Percentiles rank a stretch among this genome's conserved stretches.
These are phyloP conservation scores for Angomonas ambiguus DNA, from an alignment of 208 protist species.

Conservation along the genomic window DNA sequence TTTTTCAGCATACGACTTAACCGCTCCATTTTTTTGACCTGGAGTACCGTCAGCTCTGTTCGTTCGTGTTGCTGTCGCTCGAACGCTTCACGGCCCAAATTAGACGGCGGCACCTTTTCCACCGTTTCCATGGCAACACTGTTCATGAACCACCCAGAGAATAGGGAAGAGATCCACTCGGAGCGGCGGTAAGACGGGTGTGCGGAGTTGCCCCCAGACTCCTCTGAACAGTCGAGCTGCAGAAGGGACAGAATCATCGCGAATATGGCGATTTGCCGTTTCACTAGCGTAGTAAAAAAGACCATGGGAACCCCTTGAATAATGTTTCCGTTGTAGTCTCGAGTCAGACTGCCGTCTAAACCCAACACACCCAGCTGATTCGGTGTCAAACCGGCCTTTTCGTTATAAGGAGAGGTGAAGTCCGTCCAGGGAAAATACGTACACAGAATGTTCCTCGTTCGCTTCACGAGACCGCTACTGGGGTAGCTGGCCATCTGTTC, in stretches of 20 bases:
- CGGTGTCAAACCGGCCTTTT: background rate
- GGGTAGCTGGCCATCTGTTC: background rate
- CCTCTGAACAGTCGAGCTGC: background rate
- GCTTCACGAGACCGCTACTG: background rate
- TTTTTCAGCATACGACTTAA: background rate
- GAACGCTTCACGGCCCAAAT: background rate
- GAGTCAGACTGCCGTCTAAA: background rate
- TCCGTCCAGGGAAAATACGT: background rate
- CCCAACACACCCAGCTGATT: background rate
- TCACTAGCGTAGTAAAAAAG: background rate
- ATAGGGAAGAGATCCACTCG: background rate
- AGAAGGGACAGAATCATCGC: constrained; percentile 7
- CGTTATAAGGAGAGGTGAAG: background rate
- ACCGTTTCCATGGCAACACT: background rate
- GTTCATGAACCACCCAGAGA: constrained; percentile 1
- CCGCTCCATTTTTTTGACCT: background rate
- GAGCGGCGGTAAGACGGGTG: background rate
- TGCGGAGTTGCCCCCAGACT: background rate
- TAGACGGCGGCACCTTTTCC: background rate
- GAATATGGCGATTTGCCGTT: constrained; percentile 5
- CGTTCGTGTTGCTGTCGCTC: background rate
- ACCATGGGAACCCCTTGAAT: background rate
- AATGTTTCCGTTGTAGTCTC: background rate
- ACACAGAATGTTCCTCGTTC: background rate
- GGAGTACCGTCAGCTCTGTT: background rate